A percentile compares a stretch with the other conserved stretches of the same genome.
Evolutionary conservation across 805 yeast species (phyloP).

Genomic region (Candida endomychidarum): DNA sequence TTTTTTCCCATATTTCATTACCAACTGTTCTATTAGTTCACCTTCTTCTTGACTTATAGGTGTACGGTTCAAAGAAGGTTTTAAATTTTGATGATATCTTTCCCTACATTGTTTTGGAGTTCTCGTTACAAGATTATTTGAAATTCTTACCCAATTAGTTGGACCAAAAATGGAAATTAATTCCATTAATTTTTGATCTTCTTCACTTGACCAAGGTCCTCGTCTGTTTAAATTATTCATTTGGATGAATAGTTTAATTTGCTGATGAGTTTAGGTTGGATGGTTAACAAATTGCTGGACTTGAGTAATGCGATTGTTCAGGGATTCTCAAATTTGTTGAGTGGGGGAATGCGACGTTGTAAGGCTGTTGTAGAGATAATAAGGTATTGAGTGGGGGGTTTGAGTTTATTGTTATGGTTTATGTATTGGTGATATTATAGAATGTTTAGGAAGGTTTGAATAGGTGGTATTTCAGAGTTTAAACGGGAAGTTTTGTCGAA

Average conservation of each 20-base stretch:
- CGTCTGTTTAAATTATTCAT: conserved; percentile 38
- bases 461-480: no score
- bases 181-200: conserved; percentile 70
- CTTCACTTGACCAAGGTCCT: conserved; percentile 91
- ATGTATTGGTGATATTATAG: no score
- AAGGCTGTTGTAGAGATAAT: no score
- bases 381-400: no score
- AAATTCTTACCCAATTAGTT: conserved; percentile 84
- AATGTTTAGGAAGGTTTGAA: no score
- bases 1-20: conserved; percentile 74
- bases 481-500: no score
- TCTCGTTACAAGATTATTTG: conserved; percentile 69
- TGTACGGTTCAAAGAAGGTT: conserved; percentile 75
- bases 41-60: conserved; percentile 90
- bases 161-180: conserved; percentile 73
- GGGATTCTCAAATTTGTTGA: conserved; percentile 7
- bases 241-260: neutral
- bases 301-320: conserved; percentile 5
- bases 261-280: neutral
- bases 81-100: conserved; percentile 86
- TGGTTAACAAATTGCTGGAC: neutral
- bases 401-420: no score
- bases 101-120: conserved; percentile 93
- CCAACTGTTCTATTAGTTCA: conserved; percentile 72
- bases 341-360: conserved; percentile 5